Base-by-base conservation (phyloP, 139 green algal genomes). In the Chlamydomonas asymmetrica region DNA sequence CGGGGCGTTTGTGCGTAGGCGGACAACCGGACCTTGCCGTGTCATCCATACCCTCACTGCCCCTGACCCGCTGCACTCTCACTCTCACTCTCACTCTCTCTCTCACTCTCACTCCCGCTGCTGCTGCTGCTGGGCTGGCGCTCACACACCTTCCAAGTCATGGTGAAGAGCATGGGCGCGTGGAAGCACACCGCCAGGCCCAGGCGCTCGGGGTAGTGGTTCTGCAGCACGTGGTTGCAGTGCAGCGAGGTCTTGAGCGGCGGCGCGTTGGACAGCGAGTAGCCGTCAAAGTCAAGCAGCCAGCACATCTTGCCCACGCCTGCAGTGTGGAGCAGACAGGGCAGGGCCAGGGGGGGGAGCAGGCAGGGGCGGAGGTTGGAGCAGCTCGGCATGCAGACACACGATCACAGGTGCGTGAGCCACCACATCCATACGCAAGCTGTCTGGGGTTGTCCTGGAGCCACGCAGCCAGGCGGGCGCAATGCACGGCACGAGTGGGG, bases 121-220 rank as follows among this genome's bases (percentile, higher is more conserved):
- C n/a, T n/a, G n/a, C n/a, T n/a, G n/a, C n/a, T n/a, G n/a, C n/a
- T n/a, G n/a, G n/a, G n/a, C n/a, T n/a, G n/a, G n/a, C n/a, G n/a
- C n/a, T 35, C 23, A 29, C 73, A 2, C 39, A 92, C 86, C 84
- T 88, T 93, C 90, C 88, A 97, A 9, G 85, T 91, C 25, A 95
- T 39, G 32, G 82, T 79, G 85, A 97, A 97, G 1, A 97, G 61
- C 9, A 34, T 68, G 13, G 92, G 92, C 5, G 92, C 83, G 38
- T 90, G 82, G 64, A 88, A 96, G 74, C 82, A 93, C 35, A 95
- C 78, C 1, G 92, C 89, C 40, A 84, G 56, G 34, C 92, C 92
- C 41, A 97, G 81, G 7, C 92, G 87, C 84, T 97, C 92, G 0
- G 91, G 91, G 66, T 92, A 97, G 80, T 97, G 92, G 77, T 93